Base-by-base conservation (phyloP, 2,329 filamentous ascomycete genomes). In the Talaromyces sp. region DNA sequence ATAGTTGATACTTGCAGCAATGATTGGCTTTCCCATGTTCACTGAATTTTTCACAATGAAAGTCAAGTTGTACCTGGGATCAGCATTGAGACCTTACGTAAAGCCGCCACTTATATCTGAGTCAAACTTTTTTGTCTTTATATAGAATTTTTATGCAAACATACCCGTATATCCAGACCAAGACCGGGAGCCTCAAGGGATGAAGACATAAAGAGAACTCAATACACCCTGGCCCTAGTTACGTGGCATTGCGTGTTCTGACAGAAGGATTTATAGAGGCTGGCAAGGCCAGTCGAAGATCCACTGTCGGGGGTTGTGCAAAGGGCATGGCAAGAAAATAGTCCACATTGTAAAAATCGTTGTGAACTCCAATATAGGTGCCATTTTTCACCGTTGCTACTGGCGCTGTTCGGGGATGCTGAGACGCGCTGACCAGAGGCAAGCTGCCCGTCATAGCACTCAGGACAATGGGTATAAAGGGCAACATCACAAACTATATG, bases 11-110 rank as follows among this genome's bases (percentile, higher is more conserved):
- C 73, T 75, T 3, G 81, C 76, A 7, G 74, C 74, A 48, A 81
- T 71, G n/a, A 79, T 77, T 0, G 78, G 77, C 41, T 71, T 69
- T 3, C 73, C 71, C 1, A 55, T 55, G 77, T 71, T 69, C 82
- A 87, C 6, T 81, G 79, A n/a, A 87, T 82, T 72, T 89, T 84
- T 38, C 82, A 83, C 0, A 24, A 55, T 55, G 32, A 55, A 55
- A 19, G 81, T 83, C 61, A 86, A 75, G 66, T 89, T 88, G 69
- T 89, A 89, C 58, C 85, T 80, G 5, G 80, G 75, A 62, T 86
- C 83, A 12, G 62, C 73, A 65, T 64, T 78, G 68, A 68, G 79
- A 1, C 85, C 85, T 32, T 77, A 73, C 56, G 75, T 79, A 5
- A 84, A 77, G 1, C 81, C 83, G 32, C 83, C 84, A 12, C 83